phyloP scores from a whole-genome alignment of 257 asterid genomes.

The Handroanthus guayacan region DNA sequence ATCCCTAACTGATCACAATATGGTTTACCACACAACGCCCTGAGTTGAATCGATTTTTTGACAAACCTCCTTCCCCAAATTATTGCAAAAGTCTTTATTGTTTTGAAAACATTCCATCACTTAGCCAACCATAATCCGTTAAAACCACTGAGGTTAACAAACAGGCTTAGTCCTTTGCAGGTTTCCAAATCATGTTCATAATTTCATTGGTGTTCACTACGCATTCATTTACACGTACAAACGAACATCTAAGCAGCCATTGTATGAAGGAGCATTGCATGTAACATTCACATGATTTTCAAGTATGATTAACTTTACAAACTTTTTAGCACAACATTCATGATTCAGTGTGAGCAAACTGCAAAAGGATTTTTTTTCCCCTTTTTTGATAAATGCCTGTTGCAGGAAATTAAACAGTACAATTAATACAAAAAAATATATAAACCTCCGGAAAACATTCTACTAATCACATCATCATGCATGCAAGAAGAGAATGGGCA shows the following conservation, averaged over 20 bases:
- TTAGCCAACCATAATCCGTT: not conserved
- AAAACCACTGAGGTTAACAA: not conserved
- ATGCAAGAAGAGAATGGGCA: not conserved
- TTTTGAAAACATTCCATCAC: not conserved
- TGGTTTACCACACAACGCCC: not conserved
- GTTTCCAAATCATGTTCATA: constrained; percentile 5
- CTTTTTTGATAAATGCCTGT: too few species aligned
- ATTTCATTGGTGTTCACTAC: not conserved
- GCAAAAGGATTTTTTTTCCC: too few species aligned
- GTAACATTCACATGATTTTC: not conserved
- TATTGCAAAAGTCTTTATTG: not conserved
- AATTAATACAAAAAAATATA: not conserved
- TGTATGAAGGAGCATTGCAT: not conserved
- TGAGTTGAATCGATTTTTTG: not conserved
- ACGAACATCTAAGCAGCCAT: not conserved
- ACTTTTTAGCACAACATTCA: constrained; percentile 9
- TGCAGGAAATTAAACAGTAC: not conserved
- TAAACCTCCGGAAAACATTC: not conserved
- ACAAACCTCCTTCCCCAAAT: not conserved
- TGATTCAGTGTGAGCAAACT: not conserved
- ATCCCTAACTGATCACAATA: not conserved
- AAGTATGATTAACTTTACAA: not conserved
- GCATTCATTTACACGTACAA: not conserved
- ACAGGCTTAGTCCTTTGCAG: not conserved
- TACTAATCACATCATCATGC: constrained; percentile 16